Evolutionary conservation across 2,329 filamentous ascomycete species (phyloP).

Genomic region (Cordyceps farinosa): DNA sequence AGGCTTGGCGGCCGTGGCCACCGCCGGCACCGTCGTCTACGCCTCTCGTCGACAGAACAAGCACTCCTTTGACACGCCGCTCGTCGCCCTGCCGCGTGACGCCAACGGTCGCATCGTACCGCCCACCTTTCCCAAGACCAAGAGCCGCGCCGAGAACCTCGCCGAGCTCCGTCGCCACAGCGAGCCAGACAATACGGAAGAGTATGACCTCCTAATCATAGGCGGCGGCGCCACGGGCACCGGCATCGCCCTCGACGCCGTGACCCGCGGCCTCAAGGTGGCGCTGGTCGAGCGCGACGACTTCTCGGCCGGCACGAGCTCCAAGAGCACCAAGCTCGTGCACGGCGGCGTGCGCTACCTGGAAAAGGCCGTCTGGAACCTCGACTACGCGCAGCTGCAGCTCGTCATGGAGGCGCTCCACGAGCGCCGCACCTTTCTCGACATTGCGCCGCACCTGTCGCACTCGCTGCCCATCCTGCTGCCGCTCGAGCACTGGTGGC

Average conservation of each 20-base stretch:
- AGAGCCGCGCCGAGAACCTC: conserved; percentile 37
- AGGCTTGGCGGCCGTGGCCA: conserved; percentile 29
- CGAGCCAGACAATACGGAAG: conserved; percentile 43
- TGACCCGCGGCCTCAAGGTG: conserved; percentile 73
- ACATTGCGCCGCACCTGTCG: conserved; percentile 78
- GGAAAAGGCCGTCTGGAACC: conserved; percentile 81
- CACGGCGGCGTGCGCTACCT: conserved; percentile 82
- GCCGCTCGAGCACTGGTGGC: conserved; percentile 78
- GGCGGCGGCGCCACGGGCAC: conserved; percentile 76
- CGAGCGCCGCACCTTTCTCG: conserved; percentile 78
- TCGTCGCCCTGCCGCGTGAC: conserved; percentile 36
- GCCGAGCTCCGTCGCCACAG: conserved; percentile 36
- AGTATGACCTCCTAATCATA: conserved; percentile 75
- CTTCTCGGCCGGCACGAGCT: conserved; percentile 77
- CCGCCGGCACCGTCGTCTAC: conserved; percentile 31
- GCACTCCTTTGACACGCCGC: conserved; percentile 31
- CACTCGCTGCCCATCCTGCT: conserved; percentile 81
- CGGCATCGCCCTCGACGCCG: conserved; percentile 77
- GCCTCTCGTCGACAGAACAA: conserved; percentile 26
- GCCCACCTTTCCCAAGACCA: conserved; percentile 34
- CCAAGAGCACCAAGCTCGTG: conserved; percentile 83
- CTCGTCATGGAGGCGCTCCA: conserved; percentile 78
- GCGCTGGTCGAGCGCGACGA: conserved; percentile 80
- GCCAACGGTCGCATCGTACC: conserved; percentile 35
- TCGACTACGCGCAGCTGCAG: conserved; percentile 79